Percentiles rank a stretch among this genome's conserved stretches.
phyloP scores from a whole-genome alignment of 2,329 filamentous ascomycete species.

The Arthrobotrys entomopaga region DNA sequence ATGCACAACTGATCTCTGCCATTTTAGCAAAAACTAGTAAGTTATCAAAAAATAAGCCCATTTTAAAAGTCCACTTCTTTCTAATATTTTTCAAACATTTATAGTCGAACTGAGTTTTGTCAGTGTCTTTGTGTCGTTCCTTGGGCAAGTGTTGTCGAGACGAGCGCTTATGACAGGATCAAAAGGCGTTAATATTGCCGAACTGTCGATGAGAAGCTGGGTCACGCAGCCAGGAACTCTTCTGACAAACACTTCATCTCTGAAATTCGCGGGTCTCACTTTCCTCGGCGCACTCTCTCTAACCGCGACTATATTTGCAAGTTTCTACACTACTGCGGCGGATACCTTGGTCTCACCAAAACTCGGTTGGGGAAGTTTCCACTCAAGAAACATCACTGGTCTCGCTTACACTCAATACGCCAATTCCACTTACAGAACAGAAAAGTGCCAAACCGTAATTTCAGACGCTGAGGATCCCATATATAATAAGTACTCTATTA shows the following conservation, averaged over 20 bases:
- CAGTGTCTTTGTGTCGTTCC: constrained; percentile 77
- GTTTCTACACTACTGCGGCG: constrained; percentile 80
- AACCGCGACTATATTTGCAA: constrained; percentile 72
- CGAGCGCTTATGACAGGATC: constrained; percentile 72
- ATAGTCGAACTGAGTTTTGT: constrained; percentile 77
- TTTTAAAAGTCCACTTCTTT: not conserved
- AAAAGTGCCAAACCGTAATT: constrained; percentile 73
- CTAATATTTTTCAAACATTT: not conserved
- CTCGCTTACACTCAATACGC: constrained; percentile 72
- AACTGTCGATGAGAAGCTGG: constrained; percentile 82
- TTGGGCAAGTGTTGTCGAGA: constrained; percentile 79
- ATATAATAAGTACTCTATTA: constrained; percentile 60
- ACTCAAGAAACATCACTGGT: constrained; percentile 67
- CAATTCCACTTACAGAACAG: constrained; percentile 69
- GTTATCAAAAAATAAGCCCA: not conserved
- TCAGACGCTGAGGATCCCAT: constrained; percentile 62
- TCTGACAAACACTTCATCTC: constrained; percentile 73
- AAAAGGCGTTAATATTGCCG: constrained; percentile 76
- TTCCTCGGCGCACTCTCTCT: constrained; percentile 73
- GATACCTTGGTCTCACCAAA: constrained; percentile 80
- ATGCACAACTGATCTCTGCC: constrained; percentile 46
- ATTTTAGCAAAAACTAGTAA: constrained; percentile 49
- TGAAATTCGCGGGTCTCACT: constrained; percentile 73
- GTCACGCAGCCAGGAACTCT: constrained; percentile 75
- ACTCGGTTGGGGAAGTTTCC: constrained; percentile 70